Percentiles rank a stretch among this genome's conserved stretches.
Conservation (phyloP, 2,329 filamentous ascomycete genomes). For the Fusarium globosum region DNA sequence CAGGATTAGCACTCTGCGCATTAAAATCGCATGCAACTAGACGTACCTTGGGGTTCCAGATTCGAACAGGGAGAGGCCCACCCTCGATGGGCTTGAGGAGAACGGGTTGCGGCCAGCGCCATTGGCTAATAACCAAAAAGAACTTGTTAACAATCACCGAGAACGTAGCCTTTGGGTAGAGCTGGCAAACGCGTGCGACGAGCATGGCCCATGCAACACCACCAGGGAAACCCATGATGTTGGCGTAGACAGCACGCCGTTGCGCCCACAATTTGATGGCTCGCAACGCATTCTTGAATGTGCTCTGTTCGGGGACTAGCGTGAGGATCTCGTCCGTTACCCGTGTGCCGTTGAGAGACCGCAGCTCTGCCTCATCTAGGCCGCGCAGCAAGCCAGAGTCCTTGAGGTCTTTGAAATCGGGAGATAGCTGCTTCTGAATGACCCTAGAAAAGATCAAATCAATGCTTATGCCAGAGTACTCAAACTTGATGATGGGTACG, state of each 20-base stretch:
- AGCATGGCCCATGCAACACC: conserved; percentile 99
- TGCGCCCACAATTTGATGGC: conserved; percentile 98
- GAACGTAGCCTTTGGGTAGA: conserved; percentile 92
- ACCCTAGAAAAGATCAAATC: conserved; percentile 91
- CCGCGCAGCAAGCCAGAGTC: conserved; percentile 88
- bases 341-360: conserved; percentile 92
- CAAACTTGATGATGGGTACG: conserved; percentile 97
- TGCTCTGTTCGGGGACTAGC: conserved; percentile 87
- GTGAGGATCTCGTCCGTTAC: conserved; percentile 93
- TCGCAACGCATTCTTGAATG: conserved; percentile 88
- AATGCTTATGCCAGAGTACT: conserved; percentile 90
- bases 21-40: background rate
- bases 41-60: conserved; percentile 91
- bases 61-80: conserved; percentile 80
- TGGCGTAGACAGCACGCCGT: conserved; percentile 90
- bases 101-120: conserved; percentile 96
- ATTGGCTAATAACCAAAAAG: conserved; percentile 89
- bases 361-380: conserved; percentile 85
- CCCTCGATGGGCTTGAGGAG: conserved; percentile 89
- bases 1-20: background rate
- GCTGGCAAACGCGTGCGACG: conserved; percentile 92
- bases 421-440: conserved; percentile 75
- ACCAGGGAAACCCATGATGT: conserved; percentile 95
- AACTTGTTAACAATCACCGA: conserved; percentile 93
- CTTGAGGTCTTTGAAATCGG: conserved; percentile 75